These are phyloP conservation scores for Quercus phellos DNA, from an alignment of 331 rosid species.

Conservation along the genomic window DNA sequence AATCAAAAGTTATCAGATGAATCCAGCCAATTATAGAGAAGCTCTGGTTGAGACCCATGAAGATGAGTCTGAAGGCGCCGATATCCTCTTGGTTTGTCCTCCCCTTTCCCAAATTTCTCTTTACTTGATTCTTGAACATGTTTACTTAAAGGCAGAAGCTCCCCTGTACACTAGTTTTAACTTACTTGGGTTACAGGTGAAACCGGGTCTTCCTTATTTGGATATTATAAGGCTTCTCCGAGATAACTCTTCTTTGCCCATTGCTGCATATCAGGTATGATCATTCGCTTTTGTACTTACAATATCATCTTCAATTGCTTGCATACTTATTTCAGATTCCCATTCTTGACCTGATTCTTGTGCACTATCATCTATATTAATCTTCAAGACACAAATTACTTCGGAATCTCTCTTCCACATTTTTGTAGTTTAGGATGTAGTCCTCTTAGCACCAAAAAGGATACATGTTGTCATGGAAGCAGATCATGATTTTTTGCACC, in stretches of 20 bases:
- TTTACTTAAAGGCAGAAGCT: constrained; percentile 8
- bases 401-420: not conserved
- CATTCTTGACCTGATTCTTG: not conserved
- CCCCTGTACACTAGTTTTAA: not conserved
- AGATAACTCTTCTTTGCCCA: constrained; percentile 76
- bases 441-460: not conserved
- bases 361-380: no score
- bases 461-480: not conserved
- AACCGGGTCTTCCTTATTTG: constrained; percentile 92
- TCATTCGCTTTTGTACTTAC: not conserved
- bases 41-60: constrained; percentile 75
- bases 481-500: not conserved
- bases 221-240: constrained; percentile 85
- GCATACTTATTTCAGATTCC: not conserved
- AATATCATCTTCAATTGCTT: not conserved
- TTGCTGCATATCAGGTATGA: constrained; percentile 94
- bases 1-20: constrained; percentile 83
- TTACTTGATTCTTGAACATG: not conserved
- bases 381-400: not conserved
- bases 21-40: constrained; percentile 92
- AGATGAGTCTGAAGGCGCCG: constrained; percentile 95
- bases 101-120: not conserved
- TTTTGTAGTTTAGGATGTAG: not conserved
- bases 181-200: constrained; percentile 56
- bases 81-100: constrained; percentile 86